phyloP scores from a whole-genome alignment of 768 basidiomycete genomes.

The Sarcodon sp. region DNA sequence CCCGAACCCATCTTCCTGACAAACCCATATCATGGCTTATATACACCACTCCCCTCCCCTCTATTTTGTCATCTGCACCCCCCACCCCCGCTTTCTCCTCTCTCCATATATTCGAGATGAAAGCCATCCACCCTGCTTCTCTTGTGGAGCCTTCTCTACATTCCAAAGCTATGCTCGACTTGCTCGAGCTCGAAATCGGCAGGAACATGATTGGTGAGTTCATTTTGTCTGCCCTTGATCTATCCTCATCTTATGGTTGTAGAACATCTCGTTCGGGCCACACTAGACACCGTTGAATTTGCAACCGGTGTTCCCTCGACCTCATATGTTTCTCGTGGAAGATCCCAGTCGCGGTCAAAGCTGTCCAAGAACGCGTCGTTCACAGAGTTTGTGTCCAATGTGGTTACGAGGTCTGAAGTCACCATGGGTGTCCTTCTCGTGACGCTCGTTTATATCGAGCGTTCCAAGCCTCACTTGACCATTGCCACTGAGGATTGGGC shows the following conservation, averaged over 20 bases:
- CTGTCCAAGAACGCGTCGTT: slow-evolving; percentile 31
- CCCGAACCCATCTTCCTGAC: too few species aligned
- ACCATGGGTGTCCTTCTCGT: slow-evolving; percentile 56
- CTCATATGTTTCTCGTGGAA: slow-evolving; percentile 18
- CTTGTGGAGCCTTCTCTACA: slow-evolving; percentile 58
- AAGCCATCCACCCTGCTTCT: slow-evolving; percentile 29
- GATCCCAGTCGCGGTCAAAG: slow-evolving; percentile 20
- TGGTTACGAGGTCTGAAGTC: slow-evolving; percentile 64
- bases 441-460: slow-evolving; percentile 63
- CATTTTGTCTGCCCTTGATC: background rate
- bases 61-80: background rate
- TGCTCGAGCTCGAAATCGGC: slow-evolving; percentile 53
- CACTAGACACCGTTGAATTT: slow-evolving; percentile 63
- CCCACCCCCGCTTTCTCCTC: slow-evolving; percentile 1
- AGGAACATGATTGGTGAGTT: slow-evolving; percentile 51
- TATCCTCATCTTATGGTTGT: background rate
- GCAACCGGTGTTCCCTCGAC: slow-evolving; percentile 56
- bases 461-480: slow-evolving; percentile 68
- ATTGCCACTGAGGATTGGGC: slow-evolving; percentile 82
- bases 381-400: slow-evolving; percentile 50
- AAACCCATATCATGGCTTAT: too few species aligned
- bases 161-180: slow-evolving; percentile 53
- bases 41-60: background rate
- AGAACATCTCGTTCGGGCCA: slow-evolving; percentile 63
- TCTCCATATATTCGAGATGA: slow-evolving; percentile 5